Evolutionary conservation across 306 rosid species (phyloP).

Genomic region (Chamaecrista fasciculata): DNA sequence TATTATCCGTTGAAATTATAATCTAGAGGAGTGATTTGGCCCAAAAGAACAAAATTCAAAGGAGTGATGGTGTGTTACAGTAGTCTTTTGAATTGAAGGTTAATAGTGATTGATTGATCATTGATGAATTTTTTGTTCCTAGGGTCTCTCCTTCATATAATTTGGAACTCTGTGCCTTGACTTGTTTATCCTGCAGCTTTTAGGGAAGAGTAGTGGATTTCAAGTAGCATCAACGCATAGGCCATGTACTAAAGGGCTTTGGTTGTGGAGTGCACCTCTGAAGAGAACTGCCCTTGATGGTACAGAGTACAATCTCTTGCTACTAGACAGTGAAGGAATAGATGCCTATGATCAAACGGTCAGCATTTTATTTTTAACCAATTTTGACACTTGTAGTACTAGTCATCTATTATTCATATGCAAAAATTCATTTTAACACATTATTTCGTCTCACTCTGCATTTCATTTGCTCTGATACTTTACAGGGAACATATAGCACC

Average conservation of each 20-base stretch:
- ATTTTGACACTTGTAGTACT: not conserved
- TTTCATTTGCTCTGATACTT: not conserved
- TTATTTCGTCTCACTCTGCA: constrained; percentile 1
- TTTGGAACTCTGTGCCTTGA: not conserved
- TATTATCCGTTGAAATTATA: not conserved
- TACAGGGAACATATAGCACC: constrained; percentile 93
- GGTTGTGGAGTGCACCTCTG: constrained; percentile 94
- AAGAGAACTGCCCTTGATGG: constrained; percentile 94
- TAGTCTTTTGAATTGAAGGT: not conserved
- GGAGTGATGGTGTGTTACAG: too few species aligned
- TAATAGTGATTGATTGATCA: not conserved
- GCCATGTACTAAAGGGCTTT: constrained; percentile 96
- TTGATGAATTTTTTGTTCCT: not conserved
- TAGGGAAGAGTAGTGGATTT: constrained; percentile 91
- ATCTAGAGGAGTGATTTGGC: not conserved
- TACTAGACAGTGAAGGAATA: constrained; percentile 92
- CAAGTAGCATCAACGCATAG: constrained; percentile 88
- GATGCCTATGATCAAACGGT: constrained; percentile 98
- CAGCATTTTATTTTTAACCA: constrained; percentile 13
- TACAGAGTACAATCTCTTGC: constrained; percentile 78
- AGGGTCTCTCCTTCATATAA: not conserved
- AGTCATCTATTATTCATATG: not conserved
- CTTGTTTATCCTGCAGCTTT: constrained; percentile 54
- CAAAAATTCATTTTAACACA: not conserved
- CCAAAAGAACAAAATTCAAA: too few species aligned